These are phyloP conservation scores for Leptographium flavum DNA, from an alignment of 2,329 filamentous ascomycete species.

Conservation along the genomic window DNA sequence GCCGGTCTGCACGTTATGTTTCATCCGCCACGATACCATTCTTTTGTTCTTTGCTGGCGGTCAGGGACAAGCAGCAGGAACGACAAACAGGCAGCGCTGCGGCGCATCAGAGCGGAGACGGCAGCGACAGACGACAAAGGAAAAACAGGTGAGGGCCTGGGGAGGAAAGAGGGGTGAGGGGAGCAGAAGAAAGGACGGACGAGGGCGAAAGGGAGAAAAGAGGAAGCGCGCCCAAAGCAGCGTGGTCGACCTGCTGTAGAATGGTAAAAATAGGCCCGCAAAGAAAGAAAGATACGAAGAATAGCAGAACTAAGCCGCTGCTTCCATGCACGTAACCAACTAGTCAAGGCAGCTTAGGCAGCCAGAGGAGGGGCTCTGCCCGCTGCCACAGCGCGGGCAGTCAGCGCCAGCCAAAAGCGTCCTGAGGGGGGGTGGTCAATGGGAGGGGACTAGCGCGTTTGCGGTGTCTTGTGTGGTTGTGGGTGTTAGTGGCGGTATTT, in stretches of 20 bases:
- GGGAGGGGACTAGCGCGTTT: neutral
- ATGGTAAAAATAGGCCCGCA: neutral
- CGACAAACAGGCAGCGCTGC: neutral
- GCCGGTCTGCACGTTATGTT: neutral
- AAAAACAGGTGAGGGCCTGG: neutral
- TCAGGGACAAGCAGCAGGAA: neutral
- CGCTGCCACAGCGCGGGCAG: no score
- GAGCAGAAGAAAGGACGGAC: neutral
- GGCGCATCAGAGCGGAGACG: neutral
- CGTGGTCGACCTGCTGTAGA: no score
- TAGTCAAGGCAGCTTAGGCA: no score
- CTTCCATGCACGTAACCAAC: no score
- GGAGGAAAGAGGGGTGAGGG: neutral
- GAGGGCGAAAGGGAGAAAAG: neutral
- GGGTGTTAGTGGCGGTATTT: conserved; percentile 3
- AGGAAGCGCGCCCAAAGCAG: neutral
- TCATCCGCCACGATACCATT: neutral
- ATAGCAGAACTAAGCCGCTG: neutral
- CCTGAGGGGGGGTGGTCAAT: neutral
- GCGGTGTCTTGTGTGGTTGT: neutral
- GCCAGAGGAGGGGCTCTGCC: no score
- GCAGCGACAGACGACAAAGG: neutral
- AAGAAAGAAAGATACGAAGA: neutral
- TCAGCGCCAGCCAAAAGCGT: neutral
- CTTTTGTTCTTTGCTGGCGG: neutral